Base-by-base conservation (phyloP, 306 rosid genomes). In the Begonia fuchsioides region DNA sequence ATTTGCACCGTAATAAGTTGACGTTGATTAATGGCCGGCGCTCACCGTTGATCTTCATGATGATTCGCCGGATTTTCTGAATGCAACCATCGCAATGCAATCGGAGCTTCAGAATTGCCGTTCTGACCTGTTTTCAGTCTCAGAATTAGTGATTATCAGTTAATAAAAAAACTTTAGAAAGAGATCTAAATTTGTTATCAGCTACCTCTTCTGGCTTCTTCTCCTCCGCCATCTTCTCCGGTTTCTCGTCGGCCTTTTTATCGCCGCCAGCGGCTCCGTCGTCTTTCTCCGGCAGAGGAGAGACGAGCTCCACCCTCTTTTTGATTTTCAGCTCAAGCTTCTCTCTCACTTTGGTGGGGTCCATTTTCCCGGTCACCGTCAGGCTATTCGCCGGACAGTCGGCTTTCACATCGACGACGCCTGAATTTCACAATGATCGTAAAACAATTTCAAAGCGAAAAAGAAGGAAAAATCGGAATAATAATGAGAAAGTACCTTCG, bases 81-180 rank as follows among this genome's bases (percentile, higher is more conserved):
- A 79, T 71, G 69, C 98, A 90, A 9, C 87, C 95, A 0, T 90
- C 98, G 35, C 98, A 90, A 53, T 90, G 98, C 60, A 90, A 64
- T 55, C 65, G 75, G 49, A 79, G 77, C 81, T 79, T 90, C 67
- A 81, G 47, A 50, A 72, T 78, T 55, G 65, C 87, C 40, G 98
- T 66, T 49, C 58, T 69, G 35, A 26, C 1, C 93, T 90, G 94
- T 45, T 62, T 62, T 18, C 41, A 15, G 26, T 58, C 32, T 58
- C 32, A 49, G 68, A 64, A 47, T 68, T 54, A 50, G 55, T 40
- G 12, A 41, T 41, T 41, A 11, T 8, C 14, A 41, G 9, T 10
- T 3, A 41, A 41, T 41, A n/a, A 11, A 41, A 41, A 5, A 2
- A n/a, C 14, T 10, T 40, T 11, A 41, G 6, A 41, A 10, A 11